A percentile compares a stretch with the other conserved stretches of the same genome.
Conservation (phyloP, 768 basidiomycete genomes). For the Collybia sp. region DNA sequence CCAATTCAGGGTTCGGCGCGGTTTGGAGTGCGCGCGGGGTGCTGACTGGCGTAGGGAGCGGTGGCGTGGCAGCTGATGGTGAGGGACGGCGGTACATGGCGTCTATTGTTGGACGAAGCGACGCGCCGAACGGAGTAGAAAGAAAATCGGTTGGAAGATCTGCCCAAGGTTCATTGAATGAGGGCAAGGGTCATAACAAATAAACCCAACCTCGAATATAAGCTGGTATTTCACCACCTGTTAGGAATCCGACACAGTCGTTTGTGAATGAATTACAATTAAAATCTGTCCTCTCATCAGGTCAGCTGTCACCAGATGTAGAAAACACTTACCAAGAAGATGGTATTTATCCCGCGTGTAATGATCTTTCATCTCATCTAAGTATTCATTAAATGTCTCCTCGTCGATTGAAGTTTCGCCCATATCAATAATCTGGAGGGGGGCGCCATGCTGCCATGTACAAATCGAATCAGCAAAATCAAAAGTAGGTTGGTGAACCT, state of each 20-base stretch:
- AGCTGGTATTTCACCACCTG: slow-evolving; percentile 73
- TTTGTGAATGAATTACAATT: slow-evolving; percentile 96
- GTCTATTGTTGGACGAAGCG: slow-evolving; percentile 88
- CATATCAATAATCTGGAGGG: slow-evolving; percentile 65
- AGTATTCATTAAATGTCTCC: slow-evolving; percentile 82
- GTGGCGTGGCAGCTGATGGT: slow-evolving; percentile 32
- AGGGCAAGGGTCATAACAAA: not conserved
- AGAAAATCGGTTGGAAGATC: slow-evolving; percentile 82
- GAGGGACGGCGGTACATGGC: slow-evolving; percentile 72
- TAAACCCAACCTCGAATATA: slow-evolving; percentile 68
- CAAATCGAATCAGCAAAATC: not conserved
- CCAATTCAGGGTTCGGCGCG: slow-evolving; percentile 43
- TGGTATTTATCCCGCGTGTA: slow-evolving; percentile 95
- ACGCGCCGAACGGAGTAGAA: slow-evolving; percentile 83
- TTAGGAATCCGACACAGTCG: slow-evolving; percentile 83
- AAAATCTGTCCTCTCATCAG: slow-evolving; percentile 50
- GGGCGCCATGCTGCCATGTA: slow-evolving; percentile 63
- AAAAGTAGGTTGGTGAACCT: slow-evolving; percentile 21
- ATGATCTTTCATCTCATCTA: slow-evolving; percentile 66
- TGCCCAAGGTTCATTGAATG: slow-evolving; percentile 15
- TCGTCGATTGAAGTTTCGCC: slow-evolving; percentile 81
- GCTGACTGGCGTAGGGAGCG: slow-evolving; percentile 23
- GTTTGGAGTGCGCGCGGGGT: slow-evolving; percentile 15
- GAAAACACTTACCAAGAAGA: slow-evolving; percentile 54
- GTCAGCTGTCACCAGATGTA: not conserved